Conservation (phyloP, 2,329 filamentous ascomycete species). For the Phialocephala sp. region DNA sequence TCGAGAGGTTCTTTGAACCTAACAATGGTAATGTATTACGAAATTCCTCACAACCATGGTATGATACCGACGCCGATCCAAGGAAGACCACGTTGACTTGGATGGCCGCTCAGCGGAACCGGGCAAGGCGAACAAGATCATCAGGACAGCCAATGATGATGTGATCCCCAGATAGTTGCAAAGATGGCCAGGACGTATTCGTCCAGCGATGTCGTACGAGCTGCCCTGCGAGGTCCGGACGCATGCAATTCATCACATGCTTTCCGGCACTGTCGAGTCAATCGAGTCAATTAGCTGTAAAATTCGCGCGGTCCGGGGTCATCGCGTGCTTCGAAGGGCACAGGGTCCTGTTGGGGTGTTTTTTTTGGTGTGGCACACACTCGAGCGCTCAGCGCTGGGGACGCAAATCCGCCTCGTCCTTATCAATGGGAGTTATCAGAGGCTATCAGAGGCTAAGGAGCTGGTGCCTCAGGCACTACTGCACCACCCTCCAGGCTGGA, state of each 20-base stretch:
- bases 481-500: neutral
- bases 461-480: neutral
- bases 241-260: constrained; percentile 8
- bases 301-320: neutral
- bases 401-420: neutral
- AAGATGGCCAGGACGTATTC: constrained; percentile 1
- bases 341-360: neutral
- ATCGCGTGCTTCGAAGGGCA: neutral
- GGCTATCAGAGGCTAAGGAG: neutral
- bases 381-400: neutral
- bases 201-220: constrained; percentile 3
- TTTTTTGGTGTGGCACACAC: neutral
- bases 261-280: neutral
- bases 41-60: neutral
- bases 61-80: constrained; percentile 2
- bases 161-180: neutral
- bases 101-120: neutral
- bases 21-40: neutral
- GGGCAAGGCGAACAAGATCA: constrained; percentile 5
- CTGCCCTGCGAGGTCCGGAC: neutral
- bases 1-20: neutral
- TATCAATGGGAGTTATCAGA: too few species aligned
- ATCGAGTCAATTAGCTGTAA: neutral
- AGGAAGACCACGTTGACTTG: neutral
- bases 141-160: constrained; percentile 4